Evolutionary conservation across 1,284 basidiomycete genomes (phyloP).

Genomic region (Stygiomarasmius scandens): DNA sequence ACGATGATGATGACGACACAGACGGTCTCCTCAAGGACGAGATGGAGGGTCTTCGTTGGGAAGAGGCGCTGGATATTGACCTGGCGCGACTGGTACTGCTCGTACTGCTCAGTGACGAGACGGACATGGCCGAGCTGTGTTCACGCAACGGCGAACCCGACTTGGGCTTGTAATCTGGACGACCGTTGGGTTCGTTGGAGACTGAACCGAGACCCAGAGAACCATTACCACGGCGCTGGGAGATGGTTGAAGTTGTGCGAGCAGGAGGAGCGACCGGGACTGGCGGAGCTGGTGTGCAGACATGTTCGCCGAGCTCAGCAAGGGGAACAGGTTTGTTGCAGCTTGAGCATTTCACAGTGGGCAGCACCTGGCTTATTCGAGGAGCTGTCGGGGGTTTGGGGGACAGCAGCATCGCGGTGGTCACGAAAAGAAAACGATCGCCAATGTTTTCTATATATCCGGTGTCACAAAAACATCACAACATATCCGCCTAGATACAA

Average conservation of each 20-base stretch:
- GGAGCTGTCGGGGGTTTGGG: constrained; percentile 1
- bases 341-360: constrained; percentile 81
- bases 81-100: constrained; percentile 2
- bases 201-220: background rate
- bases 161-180: background rate
- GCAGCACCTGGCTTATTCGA: constrained; percentile 78
- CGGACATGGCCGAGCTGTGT: background rate
- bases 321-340: constrained; percentile 73
- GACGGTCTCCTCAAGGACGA: background rate
- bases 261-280: constrained; percentile 39
- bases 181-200: background rate
- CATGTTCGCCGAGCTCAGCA: constrained; percentile 71
- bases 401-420: constrained; percentile 8
- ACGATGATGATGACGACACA: background rate
- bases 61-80: background rate
- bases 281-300: constrained; percentile 57
- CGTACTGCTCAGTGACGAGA: background rate
- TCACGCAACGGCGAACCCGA: background rate
- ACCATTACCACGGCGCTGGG: constrained; percentile 30
- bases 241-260: constrained; percentile 36
- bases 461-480: background rate
- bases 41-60: background rate
- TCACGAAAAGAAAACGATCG: background rate
- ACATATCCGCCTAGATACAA: too few species aligned
- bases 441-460: background rate